phyloP scores from a whole-genome alignment of 2,329 filamentous ascomycete species.

The Penicillium sclerotigenum region DNA sequence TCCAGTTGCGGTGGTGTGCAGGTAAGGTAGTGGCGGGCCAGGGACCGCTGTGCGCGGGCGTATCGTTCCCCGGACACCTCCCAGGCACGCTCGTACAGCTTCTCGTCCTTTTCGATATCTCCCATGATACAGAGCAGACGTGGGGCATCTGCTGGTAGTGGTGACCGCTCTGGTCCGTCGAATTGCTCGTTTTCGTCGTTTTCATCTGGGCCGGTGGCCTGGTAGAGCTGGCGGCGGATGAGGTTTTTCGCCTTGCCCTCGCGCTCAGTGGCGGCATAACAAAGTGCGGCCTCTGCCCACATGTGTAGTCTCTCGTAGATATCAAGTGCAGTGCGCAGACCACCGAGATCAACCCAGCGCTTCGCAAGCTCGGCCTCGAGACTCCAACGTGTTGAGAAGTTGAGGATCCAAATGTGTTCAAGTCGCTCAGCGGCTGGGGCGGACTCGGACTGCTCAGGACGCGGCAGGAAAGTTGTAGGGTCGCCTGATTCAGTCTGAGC shows the following conservation, averaged over 20 bases:
- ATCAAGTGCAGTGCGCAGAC: conserved; percentile 82
- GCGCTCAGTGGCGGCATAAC: conserved; percentile 72
- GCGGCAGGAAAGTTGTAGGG: conserved; percentile 76
- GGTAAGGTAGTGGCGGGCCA: conserved; percentile 74
- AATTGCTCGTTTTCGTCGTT: conserved; percentile 54
- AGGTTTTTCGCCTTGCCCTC: conserved; percentile 79
- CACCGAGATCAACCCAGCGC: conserved; percentile 87
- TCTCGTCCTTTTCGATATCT: conserved; percentile 73
- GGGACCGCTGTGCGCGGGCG: conserved; percentile 79
- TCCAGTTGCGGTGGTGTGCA: conserved; percentile 58
- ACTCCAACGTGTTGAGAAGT: conserved; percentile 85
- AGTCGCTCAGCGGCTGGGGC: conserved; percentile 71
- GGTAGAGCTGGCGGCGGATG: conserved; percentile 74
- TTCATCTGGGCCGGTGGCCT: conserved; percentile 50
- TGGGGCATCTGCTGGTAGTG: conserved; percentile 76
- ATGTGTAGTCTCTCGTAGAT: conserved; percentile 92
- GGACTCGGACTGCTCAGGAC: conserved; percentile 70
- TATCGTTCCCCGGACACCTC: conserved; percentile 76
- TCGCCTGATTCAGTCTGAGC: conserved; percentile 40
- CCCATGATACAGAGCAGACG: conserved; percentile 90
- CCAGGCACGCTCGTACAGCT: conserved; percentile 84
- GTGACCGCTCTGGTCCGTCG: conserved; percentile 67
- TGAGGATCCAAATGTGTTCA: conserved; percentile 77
- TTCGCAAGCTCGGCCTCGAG: conserved; percentile 89
- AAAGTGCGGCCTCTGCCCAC: conserved; percentile 93